Evolutionary conservation across 2,329 filamentous ascomycete species (phyloP).

Genomic region (Allantophomopsis cytisporea): DNA sequence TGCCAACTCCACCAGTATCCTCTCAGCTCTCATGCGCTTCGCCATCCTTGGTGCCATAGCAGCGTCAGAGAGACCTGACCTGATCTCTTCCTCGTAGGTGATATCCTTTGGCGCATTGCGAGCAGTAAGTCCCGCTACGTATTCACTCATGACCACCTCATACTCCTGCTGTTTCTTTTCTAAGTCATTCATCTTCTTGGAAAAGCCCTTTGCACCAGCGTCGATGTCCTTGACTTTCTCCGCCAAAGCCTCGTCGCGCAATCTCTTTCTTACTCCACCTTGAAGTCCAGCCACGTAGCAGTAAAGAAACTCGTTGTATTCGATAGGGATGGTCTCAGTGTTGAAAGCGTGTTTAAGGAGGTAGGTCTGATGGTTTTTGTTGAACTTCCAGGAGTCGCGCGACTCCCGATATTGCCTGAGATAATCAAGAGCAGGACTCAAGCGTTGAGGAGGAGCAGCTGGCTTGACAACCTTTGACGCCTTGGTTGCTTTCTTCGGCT

Average conservation of each 20-base stretch:
- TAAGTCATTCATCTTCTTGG: slow-evolving; percentile 29
- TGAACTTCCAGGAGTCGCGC: slow-evolving; percentile 79
- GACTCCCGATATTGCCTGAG: slow-evolving; percentile 61
- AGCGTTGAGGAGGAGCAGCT: slow-evolving; percentile 10
- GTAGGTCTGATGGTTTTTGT: slow-evolving; percentile 81
- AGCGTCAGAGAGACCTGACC: slow-evolving; percentile 27
- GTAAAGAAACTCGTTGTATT: slow-evolving; percentile 56
- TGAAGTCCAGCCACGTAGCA: slow-evolving; percentile 71
- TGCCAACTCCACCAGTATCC: slow-evolving; percentile 39
- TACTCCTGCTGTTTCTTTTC: slow-evolving; percentile 40
- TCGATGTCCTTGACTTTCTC: slow-evolving; percentile 43
- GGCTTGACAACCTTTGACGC: slow-evolving; percentile 8
- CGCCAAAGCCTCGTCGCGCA: slow-evolving; percentile 52
- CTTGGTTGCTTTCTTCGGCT: slow-evolving; percentile 5
- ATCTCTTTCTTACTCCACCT: slow-evolving; percentile 55
- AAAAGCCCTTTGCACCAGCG: slow-evolving; percentile 30
- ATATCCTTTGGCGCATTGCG: slow-evolving; percentile 8
- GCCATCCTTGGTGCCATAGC: slow-evolving; percentile 40
- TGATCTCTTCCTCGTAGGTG: slow-evolving; percentile 17
- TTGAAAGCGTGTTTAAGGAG: slow-evolving; percentile 75
- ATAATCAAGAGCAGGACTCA: slow-evolving; percentile 60
- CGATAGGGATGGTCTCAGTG: slow-evolving; percentile 52
- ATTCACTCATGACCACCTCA: slow-evolving; percentile 29
- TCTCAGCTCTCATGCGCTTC: slow-evolving; percentile 50
- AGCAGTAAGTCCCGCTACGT: slow-evolving; percentile 14